phyloP scores from a whole-genome alignment of 257 asterid genomes.

The Marsdenia floribunda region DNA sequence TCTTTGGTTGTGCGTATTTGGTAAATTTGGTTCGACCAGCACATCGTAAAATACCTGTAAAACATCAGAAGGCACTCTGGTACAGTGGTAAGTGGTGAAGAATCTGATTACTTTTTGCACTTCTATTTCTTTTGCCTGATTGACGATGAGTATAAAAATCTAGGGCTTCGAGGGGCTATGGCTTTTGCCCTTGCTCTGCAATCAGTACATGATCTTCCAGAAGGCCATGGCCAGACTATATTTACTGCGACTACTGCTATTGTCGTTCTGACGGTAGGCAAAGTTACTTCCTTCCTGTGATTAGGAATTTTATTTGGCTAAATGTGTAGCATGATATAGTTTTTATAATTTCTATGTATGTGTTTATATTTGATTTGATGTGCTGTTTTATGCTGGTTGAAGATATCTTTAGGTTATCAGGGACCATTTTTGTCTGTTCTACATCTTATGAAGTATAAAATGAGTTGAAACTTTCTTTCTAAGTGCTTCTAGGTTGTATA shows the following conservation, averaged over 20 bases:
- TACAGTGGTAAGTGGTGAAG: conserved; percentile 75
- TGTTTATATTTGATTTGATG: neutral
- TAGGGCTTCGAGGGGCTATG: conserved; percentile 99
- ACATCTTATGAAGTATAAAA: neutral
- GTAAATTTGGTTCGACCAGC: conserved; percentile 84
- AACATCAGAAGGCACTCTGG: conserved; percentile 99
- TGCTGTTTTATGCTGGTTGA: neutral
- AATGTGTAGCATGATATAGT: neutral
- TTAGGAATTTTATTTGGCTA: neutral
- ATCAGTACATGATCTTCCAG: conserved; percentile 97
- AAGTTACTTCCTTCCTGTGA: neutral
- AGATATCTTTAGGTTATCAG: neutral
- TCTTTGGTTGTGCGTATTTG: conserved; percentile 92
- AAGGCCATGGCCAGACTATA: conserved; percentile 96
- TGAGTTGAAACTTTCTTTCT: neutral
- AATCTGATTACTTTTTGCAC: conserved; percentile 8
- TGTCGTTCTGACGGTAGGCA: conserved; percentile 76
- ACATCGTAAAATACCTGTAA: conserved; percentile 73
- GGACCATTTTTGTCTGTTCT: neutral
- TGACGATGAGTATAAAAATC: conserved; percentile 22
- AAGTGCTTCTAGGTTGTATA: neutral
- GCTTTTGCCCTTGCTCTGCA: conserved; percentile 98
- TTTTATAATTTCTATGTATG: neutral
- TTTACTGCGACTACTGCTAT: conserved; percentile 99
- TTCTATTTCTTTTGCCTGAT: conserved; percentile 8